Conservation (phyloP, 164 flowering plant species). For the Stephania yunnanensis region DNA sequence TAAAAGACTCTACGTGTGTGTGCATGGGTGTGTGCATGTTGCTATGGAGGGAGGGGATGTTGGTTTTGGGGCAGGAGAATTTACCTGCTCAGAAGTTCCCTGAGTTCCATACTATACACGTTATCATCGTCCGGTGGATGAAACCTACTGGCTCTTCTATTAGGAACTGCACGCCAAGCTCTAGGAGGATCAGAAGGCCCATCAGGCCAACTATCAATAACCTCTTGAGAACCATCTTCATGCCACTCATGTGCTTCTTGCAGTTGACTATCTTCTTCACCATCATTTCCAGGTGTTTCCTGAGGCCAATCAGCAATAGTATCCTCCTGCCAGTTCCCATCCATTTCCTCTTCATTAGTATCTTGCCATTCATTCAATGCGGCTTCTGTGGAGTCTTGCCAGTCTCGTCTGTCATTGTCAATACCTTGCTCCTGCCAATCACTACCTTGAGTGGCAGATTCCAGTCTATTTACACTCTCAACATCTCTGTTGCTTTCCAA, state of each 20-base stretch:
- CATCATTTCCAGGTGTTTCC: constrained; percentile 36
- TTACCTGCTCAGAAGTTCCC: constrained; percentile 97
- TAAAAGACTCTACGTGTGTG: neutral
- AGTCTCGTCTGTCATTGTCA: constrained; percentile 43
- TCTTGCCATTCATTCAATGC: constrained; percentile 46
- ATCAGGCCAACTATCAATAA: constrained; percentile 55
- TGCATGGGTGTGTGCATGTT: too few species aligned
- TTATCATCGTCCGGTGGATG: constrained; percentile 96
- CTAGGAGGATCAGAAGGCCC: constrained; percentile 63
- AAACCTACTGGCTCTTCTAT: constrained; percentile 63
- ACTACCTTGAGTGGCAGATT: constrained; percentile 33
- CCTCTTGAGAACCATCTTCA: constrained; percentile 46
- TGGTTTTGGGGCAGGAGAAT: neutral
- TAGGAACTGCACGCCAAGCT: constrained; percentile 45
- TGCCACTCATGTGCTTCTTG: constrained; percentile 53
- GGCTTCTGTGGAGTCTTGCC: constrained; percentile 42
- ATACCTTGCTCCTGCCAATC: constrained; percentile 38
- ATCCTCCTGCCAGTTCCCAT: constrained; percentile 50
- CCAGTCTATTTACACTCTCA: constrained; percentile 40
- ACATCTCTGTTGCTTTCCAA: constrained; percentile 24
- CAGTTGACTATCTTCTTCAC: constrained; percentile 27
- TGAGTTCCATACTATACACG: constrained; percentile 97
- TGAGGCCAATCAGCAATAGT: constrained; percentile 43
- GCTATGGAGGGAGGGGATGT: too few species aligned
- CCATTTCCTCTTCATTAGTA: constrained; percentile 34